phyloP scores from a whole-genome alignment of 1,139 yeast species.

The Yamadazyma dushanensis region DNA sequence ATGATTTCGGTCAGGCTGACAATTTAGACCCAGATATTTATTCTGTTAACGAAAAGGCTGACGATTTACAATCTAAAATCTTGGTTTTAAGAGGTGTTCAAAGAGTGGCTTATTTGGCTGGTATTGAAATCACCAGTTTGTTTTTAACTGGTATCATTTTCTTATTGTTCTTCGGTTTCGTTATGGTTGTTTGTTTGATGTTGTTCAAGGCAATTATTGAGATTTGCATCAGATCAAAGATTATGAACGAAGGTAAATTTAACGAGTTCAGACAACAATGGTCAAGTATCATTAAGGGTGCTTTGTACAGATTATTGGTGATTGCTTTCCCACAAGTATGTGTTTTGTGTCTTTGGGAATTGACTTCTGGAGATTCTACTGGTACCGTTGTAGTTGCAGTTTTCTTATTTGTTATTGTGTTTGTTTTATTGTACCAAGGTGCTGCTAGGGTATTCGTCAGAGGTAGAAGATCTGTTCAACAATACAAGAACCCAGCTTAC shows the following conservation, averaged over 20 bases:
- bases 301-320: constrained; percentile 76
- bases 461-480: constrained; percentile 69
- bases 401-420: constrained; percentile 56
- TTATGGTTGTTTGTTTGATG: constrained; percentile 63
- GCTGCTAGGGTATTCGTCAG: constrained; percentile 65
- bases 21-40: constrained; percentile 53
- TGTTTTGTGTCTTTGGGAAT: constrained; percentile 85
- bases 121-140: constrained; percentile 80
- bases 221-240: constrained; percentile 58
- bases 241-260: constrained; percentile 66
- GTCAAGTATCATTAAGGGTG: constrained; percentile 81
- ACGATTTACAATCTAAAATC: constrained; percentile 57
- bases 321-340: constrained; percentile 86
- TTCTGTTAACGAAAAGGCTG: constrained; percentile 70
- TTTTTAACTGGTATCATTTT: constrained; percentile 87
- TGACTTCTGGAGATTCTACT: constrained; percentile 77
- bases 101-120: constrained; percentile 83
- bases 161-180: constrained; percentile 75
- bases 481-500: constrained; percentile 91
- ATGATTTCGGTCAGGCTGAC: constrained; percentile 49
- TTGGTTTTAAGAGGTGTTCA: constrained; percentile 87
- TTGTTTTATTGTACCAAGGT: constrained; percentile 70
- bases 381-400: constrained; percentile 82
- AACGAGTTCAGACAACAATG: constrained; percentile 78
- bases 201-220: constrained; percentile 77